phyloP scores from a whole-genome alignment of 2,329 filamentous ascomycete species.

The Thelonectria discophora region DNA sequence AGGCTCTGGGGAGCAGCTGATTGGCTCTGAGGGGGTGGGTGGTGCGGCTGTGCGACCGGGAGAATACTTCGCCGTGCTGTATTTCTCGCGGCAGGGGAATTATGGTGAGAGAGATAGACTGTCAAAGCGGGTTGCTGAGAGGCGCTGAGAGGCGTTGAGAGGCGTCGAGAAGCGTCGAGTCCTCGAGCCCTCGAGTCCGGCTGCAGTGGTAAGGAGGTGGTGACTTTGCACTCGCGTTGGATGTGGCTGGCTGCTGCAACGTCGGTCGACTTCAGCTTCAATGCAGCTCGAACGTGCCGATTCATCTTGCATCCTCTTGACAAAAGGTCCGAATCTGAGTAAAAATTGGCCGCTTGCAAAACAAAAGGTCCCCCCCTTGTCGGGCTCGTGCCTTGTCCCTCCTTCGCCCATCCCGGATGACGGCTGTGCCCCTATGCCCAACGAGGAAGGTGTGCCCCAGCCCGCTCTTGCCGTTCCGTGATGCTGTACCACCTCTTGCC shows the following conservation, averaged over 20 bases:
- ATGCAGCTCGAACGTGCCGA: no score
- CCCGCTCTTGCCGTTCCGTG: slow-evolving; percentile 24
- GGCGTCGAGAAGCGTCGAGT: background rate
- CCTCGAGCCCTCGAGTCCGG: no score
- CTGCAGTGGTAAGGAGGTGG: background rate
- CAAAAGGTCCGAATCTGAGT: slow-evolving; percentile 40
- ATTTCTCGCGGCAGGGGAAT: background rate
- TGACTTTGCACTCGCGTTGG: background rate
- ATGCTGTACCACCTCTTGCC: slow-evolving; percentile 1
- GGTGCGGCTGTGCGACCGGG: slow-evolving; percentile 22
- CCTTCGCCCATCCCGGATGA: slow-evolving; percentile 17
- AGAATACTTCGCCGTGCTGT: background rate
- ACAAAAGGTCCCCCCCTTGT: background rate
- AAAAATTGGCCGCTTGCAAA: background rate
- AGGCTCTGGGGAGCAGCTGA: slow-evolving; percentile 29
- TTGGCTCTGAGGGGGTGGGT: slow-evolving; percentile 32
- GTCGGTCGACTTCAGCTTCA: background rate
- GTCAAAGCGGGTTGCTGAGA: background rate
- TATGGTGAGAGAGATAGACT: background rate
- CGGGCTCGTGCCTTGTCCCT: background rate
- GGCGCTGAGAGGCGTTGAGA: background rate
- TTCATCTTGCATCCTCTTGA: background rate
- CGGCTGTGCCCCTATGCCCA: slow-evolving; percentile 22
- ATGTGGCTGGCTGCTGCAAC: background rate
- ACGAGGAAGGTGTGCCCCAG: slow-evolving; percentile 25